These are phyloP conservation scores for Venturia asperata DNA, from an alignment of 2,329 filamentous ascomycete species.

Conservation along the genomic window DNA sequence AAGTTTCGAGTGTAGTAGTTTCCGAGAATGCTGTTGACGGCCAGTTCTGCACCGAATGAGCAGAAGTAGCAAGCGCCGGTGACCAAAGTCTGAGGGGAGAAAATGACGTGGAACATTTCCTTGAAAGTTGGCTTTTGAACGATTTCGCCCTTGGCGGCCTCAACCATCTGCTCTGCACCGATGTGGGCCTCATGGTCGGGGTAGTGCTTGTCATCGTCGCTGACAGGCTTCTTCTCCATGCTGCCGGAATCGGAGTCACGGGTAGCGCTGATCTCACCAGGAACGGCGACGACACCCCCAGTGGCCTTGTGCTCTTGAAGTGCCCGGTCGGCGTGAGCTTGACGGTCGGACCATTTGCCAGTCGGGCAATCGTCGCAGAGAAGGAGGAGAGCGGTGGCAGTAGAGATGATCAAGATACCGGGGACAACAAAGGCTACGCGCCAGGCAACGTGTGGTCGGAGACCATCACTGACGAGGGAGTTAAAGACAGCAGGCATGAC, in stretches of 20 bases:
- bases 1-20: slow-evolving; percentile 55
- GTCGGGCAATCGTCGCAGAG: slow-evolving; percentile 76
- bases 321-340: slow-evolving; percentile 28
- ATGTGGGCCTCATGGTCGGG: slow-evolving; percentile 42
- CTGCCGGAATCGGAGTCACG: slow-evolving; percentile 8
- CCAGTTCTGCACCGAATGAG: slow-evolving; percentile 54
- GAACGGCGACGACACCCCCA: slow-evolving; percentile 15
- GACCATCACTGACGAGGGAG: slow-evolving; percentile 55
- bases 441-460: slow-evolving; percentile 67
- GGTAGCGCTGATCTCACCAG: slow-evolving; percentile 12
- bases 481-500: slow-evolving; percentile 88
- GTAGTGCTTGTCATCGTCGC: slow-evolving; percentile 18
- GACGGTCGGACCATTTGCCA: slow-evolving; percentile 71
- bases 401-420: slow-evolving; percentile 63
- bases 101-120: slow-evolving; percentile 55
- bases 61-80: slow-evolving; percentile 51
- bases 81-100: slow-evolving; percentile 52
- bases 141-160: slow-evolving; percentile 53
- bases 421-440: slow-evolving; percentile 78
- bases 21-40: slow-evolving; percentile 55
- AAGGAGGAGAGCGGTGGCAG: slow-evolving; percentile 60
- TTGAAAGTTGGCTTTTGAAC: slow-evolving; percentile 53
- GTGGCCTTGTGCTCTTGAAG: slow-evolving; percentile 15
- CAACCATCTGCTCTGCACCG: slow-evolving; percentile 47
- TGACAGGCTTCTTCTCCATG: neutral